Conservation (phyloP, 768 basidiomycete species). For the Dacryopinax primogenitus region DNA sequence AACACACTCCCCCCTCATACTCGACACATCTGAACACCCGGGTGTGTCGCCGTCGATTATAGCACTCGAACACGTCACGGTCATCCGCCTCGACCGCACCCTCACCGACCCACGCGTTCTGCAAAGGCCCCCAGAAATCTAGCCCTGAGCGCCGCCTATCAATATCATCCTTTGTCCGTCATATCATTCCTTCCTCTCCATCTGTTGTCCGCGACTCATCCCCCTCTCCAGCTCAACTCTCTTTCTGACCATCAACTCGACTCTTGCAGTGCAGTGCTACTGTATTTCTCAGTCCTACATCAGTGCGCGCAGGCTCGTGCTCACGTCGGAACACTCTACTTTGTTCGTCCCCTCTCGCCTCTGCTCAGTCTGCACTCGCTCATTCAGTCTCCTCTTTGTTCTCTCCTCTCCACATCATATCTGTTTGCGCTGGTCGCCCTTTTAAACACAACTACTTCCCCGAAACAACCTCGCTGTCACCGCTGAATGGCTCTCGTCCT, state of each 20-base stretch:
- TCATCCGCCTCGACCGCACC: neutral
- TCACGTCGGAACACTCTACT: neutral
- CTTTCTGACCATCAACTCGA: constrained; percentile 1
- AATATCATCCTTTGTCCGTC: constrained; percentile 9
- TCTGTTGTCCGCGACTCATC: neutral
- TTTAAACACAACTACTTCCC: constrained; percentile 9
- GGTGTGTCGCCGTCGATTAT: neutral
- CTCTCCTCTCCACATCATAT: constrained; percentile 11
- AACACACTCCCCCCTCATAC: neutral
- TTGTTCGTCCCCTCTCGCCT: constrained; percentile 42
- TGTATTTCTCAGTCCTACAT: neutral
- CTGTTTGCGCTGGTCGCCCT: constrained; percentile 14
- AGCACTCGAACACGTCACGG: neutral
- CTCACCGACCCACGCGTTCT: neutral
- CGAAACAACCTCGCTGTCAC: constrained; percentile 19
- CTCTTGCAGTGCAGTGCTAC: neutral
- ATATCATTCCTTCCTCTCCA: neutral
- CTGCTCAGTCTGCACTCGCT: constrained; percentile 26
- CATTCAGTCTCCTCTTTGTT: constrained; percentile 28
- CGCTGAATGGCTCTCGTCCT: constrained; percentile 26
- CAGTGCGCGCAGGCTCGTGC: constrained; percentile 2
- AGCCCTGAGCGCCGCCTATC: constrained; percentile 8
- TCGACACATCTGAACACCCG: neutral
- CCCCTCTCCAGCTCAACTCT: neutral
- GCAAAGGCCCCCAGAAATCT: neutral